Conservation (phyloP, 2,329 filamentous ascomycete species). For the Xylaria sp. region DNA sequence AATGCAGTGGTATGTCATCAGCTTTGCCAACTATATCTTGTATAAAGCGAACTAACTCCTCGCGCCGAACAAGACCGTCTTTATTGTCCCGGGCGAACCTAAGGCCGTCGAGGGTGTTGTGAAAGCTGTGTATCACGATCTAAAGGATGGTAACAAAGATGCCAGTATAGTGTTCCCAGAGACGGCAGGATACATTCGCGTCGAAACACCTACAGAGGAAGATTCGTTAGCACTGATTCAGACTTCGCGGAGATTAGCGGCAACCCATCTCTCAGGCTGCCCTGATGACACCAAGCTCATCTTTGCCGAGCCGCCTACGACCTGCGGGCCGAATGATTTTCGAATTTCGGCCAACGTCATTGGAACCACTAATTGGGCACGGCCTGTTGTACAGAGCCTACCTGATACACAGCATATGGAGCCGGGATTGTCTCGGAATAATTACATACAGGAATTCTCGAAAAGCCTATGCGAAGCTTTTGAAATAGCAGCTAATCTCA, state of each 20-base stretch:
- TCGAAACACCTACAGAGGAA: slow-evolving; percentile 35
- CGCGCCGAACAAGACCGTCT: slow-evolving; percentile 21
- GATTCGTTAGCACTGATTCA: slow-evolving; percentile 34
- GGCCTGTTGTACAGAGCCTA: slow-evolving; percentile 30
- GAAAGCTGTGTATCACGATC: slow-evolving; percentile 48
- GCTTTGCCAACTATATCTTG: background rate
- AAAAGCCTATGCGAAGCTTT: slow-evolving; percentile 37
- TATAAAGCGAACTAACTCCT: slow-evolving; percentile 15
- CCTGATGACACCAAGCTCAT: slow-evolving; percentile 19
- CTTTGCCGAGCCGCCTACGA: slow-evolving; percentile 43
- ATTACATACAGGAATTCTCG: slow-evolving; percentile 34
- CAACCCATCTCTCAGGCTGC: slow-evolving; percentile 28
- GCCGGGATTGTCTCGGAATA: slow-evolving; percentile 1
- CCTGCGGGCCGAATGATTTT: slow-evolving; percentile 16
- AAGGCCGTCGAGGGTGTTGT: slow-evolving; percentile 10
- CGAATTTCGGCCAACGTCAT: slow-evolving; percentile 35
- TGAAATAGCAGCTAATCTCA: slow-evolving; percentile 37
- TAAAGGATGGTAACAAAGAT: slow-evolving; percentile 56
- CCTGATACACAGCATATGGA: background rate
- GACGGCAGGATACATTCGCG: slow-evolving; percentile 32
- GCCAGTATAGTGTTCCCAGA: slow-evolving; percentile 32
- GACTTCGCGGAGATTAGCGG: slow-evolving; percentile 34
- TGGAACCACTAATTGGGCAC: slow-evolving; percentile 15
- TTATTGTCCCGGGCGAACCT: slow-evolving; percentile 25
- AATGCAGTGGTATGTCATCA: slow-evolving; percentile 26